A percentile compares a stretch with the other conserved stretches of the same genome.
phyloP scores from a whole-genome alignment of 768 basidiomycete genomes.

The Thelephora ganbajun region DNA sequence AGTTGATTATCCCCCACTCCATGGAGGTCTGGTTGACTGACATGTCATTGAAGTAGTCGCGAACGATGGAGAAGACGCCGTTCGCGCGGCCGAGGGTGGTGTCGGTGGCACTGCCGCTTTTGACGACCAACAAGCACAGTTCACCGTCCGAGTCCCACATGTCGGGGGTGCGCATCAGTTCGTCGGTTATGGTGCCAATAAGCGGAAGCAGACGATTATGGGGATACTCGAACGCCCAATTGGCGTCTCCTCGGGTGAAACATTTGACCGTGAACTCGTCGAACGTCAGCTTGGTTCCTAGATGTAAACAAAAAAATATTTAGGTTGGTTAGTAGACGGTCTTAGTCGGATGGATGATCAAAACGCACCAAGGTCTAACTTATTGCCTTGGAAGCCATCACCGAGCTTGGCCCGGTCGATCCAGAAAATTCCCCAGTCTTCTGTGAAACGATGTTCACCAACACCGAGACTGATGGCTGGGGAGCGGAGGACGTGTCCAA shows the following conservation, averaged over 20 bases:
- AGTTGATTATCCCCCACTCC: slow-evolving; percentile 8
- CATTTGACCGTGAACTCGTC: slow-evolving; percentile 14
- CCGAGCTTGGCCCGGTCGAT: slow-evolving; percentile 13
- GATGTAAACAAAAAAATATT: too few species aligned
- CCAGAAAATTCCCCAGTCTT: slow-evolving; percentile 17
- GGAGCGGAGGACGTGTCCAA: slow-evolving; percentile 14
- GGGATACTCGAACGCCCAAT: slow-evolving; percentile 14
- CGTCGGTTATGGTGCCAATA: slow-evolving; percentile 11
- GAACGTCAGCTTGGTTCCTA: too few species aligned
- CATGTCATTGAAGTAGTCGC: slow-evolving; percentile 8
- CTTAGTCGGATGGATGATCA: slow-evolving; percentile 13
- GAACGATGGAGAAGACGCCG: slow-evolving; percentile 11
- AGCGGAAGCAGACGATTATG: slow-evolving; percentile 10
- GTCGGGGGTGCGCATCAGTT: slow-evolving; percentile 11
- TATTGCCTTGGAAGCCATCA: slow-evolving; percentile 20
- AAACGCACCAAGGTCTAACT: slow-evolving; percentile 20
- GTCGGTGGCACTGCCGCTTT: slow-evolving; percentile 12
- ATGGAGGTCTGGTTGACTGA: slow-evolving; percentile 9
- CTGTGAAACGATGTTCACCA: slow-evolving; percentile 15
- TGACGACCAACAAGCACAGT: slow-evolving; percentile 12
- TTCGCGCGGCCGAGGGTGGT: slow-evolving; percentile 15
- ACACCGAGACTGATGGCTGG: slow-evolving; percentile 11
- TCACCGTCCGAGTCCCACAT: slow-evolving; percentile 13
- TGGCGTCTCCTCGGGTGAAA: slow-evolving; percentile 11
- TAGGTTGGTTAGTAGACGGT: too few species aligned